These are phyloP conservation scores for Tylopilus vinaceipallidus DNA, from an alignment of 768 basidiomycete species.

Conservation along the genomic window DNA sequence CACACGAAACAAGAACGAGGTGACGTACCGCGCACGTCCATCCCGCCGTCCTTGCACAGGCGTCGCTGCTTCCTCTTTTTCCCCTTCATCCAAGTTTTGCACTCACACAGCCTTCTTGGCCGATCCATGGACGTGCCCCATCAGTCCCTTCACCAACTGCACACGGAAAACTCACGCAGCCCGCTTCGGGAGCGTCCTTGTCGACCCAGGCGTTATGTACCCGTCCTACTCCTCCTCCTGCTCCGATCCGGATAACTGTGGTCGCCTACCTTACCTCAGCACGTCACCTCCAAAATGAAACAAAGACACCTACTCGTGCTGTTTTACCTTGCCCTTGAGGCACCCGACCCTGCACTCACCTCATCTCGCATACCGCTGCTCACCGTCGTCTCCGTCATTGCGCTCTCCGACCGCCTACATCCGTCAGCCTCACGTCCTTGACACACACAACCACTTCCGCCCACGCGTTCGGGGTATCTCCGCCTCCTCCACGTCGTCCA, in stretches of 20 bases:
- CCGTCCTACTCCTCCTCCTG: constrained; percentile 42
- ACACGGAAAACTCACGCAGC: constrained; percentile 46
- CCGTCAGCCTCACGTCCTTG: too few relatives aligned
- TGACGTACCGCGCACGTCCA: constrained; percentile 19
- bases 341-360: constrained; percentile 32
- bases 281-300: too few relatives aligned
- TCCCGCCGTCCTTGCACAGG: constrained; percentile 28
- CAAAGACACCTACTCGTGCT: constrained; percentile 44
- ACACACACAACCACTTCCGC: constrained; percentile 51
- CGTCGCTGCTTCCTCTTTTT: constrained; percentile 43
- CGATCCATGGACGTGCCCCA: constrained; percentile 33
- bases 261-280: too few relatives aligned
- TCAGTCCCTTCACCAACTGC: neutral
- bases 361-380: constrained; percentile 41
- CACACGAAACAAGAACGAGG: neutral
- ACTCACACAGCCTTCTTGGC: constrained; percentile 35
- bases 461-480: constrained; percentile 40
- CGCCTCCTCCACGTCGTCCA: constrained; percentile 59
- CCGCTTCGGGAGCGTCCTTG: constrained; percentile 55
- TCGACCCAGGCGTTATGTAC: constrained; percentile 36
- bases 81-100: constrained; percentile 29
- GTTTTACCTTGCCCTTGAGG: constrained; percentile 30
- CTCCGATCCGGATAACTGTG: constrained; percentile 52
- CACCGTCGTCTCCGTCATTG: constrained; percentile 42
- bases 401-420: constrained; percentile 63